Evolutionary conservation across 768 basidiomycete genomes (phyloP).

Genomic region (Fibroporia radiculosa): DNA sequence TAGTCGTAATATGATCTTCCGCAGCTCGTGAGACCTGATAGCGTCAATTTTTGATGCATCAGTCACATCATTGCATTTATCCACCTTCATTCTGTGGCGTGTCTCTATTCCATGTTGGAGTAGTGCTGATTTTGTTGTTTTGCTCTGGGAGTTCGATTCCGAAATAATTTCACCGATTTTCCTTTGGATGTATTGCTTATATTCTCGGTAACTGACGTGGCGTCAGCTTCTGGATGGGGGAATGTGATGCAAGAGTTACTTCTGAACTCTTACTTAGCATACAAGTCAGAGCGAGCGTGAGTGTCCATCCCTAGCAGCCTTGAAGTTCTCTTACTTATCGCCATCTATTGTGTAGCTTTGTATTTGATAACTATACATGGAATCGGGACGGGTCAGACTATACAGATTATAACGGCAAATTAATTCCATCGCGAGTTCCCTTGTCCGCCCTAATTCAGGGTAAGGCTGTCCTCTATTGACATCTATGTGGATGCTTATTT

Average conservation of each 20-base stretch:
- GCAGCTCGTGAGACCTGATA: too few relatives aligned
- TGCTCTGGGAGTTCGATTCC: not conserved
- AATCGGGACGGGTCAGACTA: slow-evolving; percentile 30
- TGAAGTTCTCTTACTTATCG: not conserved
- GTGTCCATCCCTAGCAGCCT: slow-evolving; percentile 8
- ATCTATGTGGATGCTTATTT: not conserved
- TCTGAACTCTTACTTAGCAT: slow-evolving; percentile 26
- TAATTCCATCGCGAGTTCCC: slow-evolving; percentile 45
- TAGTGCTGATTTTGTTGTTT: not conserved
- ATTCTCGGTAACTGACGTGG: slow-evolving; percentile 19
- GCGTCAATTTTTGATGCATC: too few relatives aligned
- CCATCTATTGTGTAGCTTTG: slow-evolving; percentile 23
- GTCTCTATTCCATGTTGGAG: too few relatives aligned
- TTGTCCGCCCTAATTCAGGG: slow-evolving; percentile 45
- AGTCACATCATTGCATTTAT: too few relatives aligned
- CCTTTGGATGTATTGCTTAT: too few relatives aligned
- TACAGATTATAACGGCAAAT: slow-evolving; percentile 38
- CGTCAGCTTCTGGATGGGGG: slow-evolving; percentile 31
- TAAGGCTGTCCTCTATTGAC: slow-evolving; percentile 9
- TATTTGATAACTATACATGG: slow-evolving; percentile 55
- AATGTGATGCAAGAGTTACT: slow-evolving; percentile 34
- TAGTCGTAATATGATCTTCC: too few relatives aligned
- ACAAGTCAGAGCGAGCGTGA: slow-evolving; percentile 29
- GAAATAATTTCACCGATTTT: too few relatives aligned
- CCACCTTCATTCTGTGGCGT: too few relatives aligned